phyloP scores from a whole-genome alignment of 495 filamentous ascomycete species.

The Annulohypoxylon bovei region DNA sequence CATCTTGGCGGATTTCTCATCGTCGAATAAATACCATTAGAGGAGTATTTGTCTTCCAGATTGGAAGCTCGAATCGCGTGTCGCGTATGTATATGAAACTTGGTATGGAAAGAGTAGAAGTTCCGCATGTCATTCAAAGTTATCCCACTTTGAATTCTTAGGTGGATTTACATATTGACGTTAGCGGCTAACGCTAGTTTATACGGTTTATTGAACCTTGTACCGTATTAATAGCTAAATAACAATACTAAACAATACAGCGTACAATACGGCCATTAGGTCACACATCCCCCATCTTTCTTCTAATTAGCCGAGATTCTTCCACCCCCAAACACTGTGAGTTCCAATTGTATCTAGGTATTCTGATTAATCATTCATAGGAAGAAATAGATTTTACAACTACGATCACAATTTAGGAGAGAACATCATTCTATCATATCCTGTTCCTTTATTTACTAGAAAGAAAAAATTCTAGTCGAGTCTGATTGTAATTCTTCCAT shows the following conservation, averaged over 20 bases:
- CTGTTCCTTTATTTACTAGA: slow-evolving; percentile 18
- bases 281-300: no score
- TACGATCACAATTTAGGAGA: background rate
- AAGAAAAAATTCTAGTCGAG: slow-evolving; percentile 17
- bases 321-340: no score
- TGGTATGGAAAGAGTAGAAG: slow-evolving; percentile 10
- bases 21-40: slow-evolving; percentile 25
- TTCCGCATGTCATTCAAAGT: background rate
- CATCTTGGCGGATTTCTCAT: slow-evolving; percentile 54
- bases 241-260: background rate
- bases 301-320: background rate
- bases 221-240: background rate
- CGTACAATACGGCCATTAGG: background rate
- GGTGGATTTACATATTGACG: background rate
- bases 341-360: background rate
- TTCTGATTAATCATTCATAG: no score
- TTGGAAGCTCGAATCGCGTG: slow-evolving; percentile 15
- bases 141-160: slow-evolving; percentile 22
- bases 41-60: slow-evolving; percentile 10
- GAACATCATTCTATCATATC: slow-evolving; percentile 3
- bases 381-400: no score
- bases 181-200: background rate
- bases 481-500: slow-evolving; percentile 8
- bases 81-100: slow-evolving; percentile 26
- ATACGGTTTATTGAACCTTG: background rate